Percentiles rank a stretch among this genome's conserved stretches.
Conservation (phyloP, 2,329 filamentous ascomycete species). For the Nakataea oryzae region DNA sequence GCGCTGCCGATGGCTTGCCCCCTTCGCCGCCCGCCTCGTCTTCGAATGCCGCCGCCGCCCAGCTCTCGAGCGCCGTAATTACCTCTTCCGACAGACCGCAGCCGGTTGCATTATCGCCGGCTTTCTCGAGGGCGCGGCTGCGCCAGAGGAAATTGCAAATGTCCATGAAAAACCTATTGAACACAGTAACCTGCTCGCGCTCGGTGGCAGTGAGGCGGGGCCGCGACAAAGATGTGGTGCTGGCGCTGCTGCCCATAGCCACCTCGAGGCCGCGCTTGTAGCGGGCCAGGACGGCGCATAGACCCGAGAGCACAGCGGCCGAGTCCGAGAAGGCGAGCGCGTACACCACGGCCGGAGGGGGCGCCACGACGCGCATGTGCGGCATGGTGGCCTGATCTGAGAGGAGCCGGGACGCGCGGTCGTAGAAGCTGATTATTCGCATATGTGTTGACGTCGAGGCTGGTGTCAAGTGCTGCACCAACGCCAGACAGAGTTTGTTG, state of each 20-base stretch:
- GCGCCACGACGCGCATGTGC: conserved; percentile 54
- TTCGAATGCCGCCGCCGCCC: neutral
- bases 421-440: conserved; percentile 60
- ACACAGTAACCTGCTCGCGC: conserved; percentile 51
- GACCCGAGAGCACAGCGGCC: conserved; percentile 52
- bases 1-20: neutral
- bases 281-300: conserved; percentile 56
- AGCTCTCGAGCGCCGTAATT: neutral
- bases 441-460: conserved; percentile 29
- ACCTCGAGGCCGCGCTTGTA: conserved; percentile 69
- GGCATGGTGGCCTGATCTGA: conserved; percentile 37
- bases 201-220: conserved; percentile 34
- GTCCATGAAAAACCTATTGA: conserved; percentile 82
- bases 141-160: conserved; percentile 79
- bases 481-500: conserved; percentile 45
- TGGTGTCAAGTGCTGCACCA: conserved; percentile 39
- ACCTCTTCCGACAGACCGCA: conserved; percentile 31
- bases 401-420: conserved; percentile 46
- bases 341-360: conserved; percentile 59
- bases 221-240: conserved; percentile 11
- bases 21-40: neutral
- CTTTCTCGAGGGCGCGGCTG: conserved; percentile 55
- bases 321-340: conserved; percentile 57
- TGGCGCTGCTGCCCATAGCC: conserved; percentile 32
- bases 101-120: conserved; percentile 52